Evolutionary conservation across 202 grass and related monocot genomes (phyloP).

Genomic region (Digitaria exilis): DNA sequence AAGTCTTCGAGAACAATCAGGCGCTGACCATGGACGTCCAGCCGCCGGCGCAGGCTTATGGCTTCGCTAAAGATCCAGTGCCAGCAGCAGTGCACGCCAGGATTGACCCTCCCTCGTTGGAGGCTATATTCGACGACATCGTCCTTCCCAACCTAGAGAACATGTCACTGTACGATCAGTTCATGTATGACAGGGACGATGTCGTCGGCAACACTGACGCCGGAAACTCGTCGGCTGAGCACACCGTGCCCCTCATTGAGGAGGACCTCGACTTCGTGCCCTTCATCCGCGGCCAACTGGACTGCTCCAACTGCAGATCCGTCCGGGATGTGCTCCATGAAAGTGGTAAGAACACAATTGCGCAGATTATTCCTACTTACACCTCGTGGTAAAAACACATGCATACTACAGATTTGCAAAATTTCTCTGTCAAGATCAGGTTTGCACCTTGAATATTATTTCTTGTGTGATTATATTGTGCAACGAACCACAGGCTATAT

Average conservation of each 20-base stretch:
- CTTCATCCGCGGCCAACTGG: not conserved
- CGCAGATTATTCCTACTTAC: too few species aligned
- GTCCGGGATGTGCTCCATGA: not conserved
- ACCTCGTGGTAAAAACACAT: too few species aligned
- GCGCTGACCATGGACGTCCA: not conserved
- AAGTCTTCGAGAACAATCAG: not conserved
- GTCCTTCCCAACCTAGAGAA: not conserved
- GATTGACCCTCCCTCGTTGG: not conserved
- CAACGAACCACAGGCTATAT: not conserved
- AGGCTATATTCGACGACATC: not conserved
- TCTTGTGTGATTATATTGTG: too few species aligned
- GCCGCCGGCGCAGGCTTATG: not conserved
- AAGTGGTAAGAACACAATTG: not conserved
- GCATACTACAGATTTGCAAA: not conserved
- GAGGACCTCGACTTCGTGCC: not conserved
- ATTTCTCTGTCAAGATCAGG: not conserved
- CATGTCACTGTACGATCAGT: not conserved
- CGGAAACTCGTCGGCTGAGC: not conserved
- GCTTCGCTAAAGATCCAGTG: not conserved
- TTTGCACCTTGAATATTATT: not conserved
- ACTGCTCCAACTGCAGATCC: not conserved
- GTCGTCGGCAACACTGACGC: too few species aligned
- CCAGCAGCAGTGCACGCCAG: too few species aligned
- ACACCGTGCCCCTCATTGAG: not conserved
- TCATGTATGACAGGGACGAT: not conserved